These are phyloP conservation scores for Hypoxylon rubiginosum DNA, from an alignment of 2,329 filamentous ascomycete genomes.

Conservation along the genomic window DNA sequence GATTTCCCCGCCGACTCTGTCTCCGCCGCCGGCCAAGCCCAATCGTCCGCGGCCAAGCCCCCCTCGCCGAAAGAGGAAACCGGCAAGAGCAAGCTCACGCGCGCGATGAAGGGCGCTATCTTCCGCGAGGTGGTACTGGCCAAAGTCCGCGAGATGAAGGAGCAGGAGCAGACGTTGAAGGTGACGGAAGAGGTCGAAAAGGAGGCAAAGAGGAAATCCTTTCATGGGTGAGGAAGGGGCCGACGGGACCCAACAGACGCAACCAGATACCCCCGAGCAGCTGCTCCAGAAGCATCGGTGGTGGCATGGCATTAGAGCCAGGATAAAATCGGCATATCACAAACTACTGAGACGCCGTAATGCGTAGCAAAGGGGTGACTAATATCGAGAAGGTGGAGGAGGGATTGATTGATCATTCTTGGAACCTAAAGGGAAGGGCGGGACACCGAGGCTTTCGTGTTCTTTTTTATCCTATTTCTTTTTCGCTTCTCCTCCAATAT, in stretches of 20 bases:
- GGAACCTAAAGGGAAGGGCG: neutral
- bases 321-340: conserved; percentile 18
- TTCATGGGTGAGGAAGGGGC: conserved; percentile 44
- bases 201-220: conserved; percentile 59
- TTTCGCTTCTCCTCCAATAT: conserved; percentile 18
- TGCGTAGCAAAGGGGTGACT: conserved; percentile 19
- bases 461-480: conserved; percentile 10
- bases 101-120: conserved; percentile 75
- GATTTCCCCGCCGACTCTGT: conserved; percentile 76
- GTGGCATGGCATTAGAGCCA: conserved; percentile 23
- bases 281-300: conserved; percentile 10
- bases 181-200: conserved; percentile 70
- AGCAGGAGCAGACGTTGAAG: conserved; percentile 81
- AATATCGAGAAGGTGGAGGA: neutral
- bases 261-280: conserved; percentile 27
- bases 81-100: conserved; percentile 60
- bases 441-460: conserved; percentile 2
- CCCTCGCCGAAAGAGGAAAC: conserved; percentile 43
- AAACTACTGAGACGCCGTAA: conserved; percentile 12
- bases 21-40: conserved; percentile 64
- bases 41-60: conserved; percentile 51
- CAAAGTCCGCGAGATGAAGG: conserved; percentile 93
- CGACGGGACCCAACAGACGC: conserved; percentile 7
- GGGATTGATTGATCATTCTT: conserved; percentile 4
- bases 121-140: conserved; percentile 95